Evolutionary conservation across 2,329 filamentous ascomycete genomes (phyloP), one percentile per base, ranked within the genome.

Genomic region (Zymoseptoria brevis): DNA sequence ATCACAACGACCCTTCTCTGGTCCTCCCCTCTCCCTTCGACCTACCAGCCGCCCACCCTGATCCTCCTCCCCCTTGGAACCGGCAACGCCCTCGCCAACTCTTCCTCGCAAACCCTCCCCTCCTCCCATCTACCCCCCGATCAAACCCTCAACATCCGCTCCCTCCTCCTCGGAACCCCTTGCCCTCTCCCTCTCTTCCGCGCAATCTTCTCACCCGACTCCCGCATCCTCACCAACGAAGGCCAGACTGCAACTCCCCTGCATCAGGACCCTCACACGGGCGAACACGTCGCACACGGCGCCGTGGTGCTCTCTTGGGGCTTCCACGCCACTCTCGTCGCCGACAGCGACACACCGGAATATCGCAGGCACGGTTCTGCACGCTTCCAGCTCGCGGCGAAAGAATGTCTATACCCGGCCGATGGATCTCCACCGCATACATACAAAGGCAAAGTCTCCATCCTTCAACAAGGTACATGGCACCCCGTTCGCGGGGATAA

Each of bases 301-400:
- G 88, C 87, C 22, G 90, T 96, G 21, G 92, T 97, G 1, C 87
- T 87, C 51, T 94, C 88, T 72, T 96, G 95, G 82, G 93, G 89
- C 19, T 85, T 97, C 69, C 93, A 97, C 70, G 89, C 92, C 29
- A 86, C 87, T 50, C 81, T 97, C 3, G 90, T 97, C 21, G 91
- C 89, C 67, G 91, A 96, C 76, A 94, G 89, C 73, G 93, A 97
- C 73, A 95, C 92, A 0, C 78, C 83, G 0, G 87, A 85, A 64
- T 93, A 93, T 74, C 87, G 93, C 62, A 83, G 84, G 65, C 86
- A 88, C 68, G 93, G 93, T 11, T 79, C 80, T 30, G 83, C 87
- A 70, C 82, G 93, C 19, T 97, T 97, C 75, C 82, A 86, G 58
- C 90, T 96, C 83, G 91, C 90, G 0, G 92, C 90, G 0, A 81